Evolutionary conservation across 306 rosid species (phyloP), one percentile per base, ranked within the genome.

Genomic region (Mucuna pruriens): DNA sequence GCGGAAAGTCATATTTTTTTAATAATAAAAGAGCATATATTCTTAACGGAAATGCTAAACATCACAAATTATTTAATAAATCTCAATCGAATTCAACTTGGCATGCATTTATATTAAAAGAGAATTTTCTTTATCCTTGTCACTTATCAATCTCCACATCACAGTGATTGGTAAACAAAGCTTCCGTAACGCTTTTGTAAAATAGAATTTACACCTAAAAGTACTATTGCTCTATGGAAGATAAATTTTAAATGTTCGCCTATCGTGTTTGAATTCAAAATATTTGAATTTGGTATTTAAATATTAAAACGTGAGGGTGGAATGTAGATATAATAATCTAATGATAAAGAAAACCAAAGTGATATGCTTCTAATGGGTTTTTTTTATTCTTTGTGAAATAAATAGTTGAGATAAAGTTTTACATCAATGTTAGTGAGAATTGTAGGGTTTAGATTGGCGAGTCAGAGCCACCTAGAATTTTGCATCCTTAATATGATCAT

Each of bases 21-120:
- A 64, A 52, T 60, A 51, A 75, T 23, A 75, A 62, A 76, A 31
- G 8, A 79, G 77, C 19, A 70, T 57, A 57, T 79, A 69, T 69
- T 61, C 62, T 61, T 31, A 54, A 23, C 49, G 22, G 29, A 74
- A 73, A 73, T 19, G 78, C 34, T 73, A 38, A 52, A 17, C 78
- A 74, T 74, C n/a, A 22, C 26, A 0, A 73, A 5, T 1, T 54
- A 3, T 40, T 29, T 10, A 52, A 73, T 13, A 19, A 73, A 72
- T 51, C 12, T 34, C n/a, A n/a, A 1, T 52, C 0, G 7, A 51
- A 34, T 16, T 72, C 44, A 71, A 71, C 76, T 71, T 72, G 17
- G 6, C 13, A 4, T 46, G 45, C 45, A 68, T 19, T 11, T 17
- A 42, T 68, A 15, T 71, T 34, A 64, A 64, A 64, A 36, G 71